Conservation (phyloP, 2,329 filamentous ascomycete species). For the Sporothrix protearum region DNA sequence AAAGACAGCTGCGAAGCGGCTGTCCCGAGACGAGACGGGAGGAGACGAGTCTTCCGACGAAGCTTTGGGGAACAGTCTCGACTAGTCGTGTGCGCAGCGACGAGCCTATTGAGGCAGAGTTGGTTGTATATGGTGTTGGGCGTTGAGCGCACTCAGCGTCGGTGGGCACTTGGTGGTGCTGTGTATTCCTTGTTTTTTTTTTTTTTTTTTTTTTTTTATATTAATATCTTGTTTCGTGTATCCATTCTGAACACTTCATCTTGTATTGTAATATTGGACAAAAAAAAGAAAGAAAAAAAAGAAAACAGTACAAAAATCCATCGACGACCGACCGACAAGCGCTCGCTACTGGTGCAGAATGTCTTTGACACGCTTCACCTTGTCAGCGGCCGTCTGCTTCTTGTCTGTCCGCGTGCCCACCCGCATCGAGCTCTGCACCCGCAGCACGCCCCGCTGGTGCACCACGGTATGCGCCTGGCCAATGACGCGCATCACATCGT, state of each 20-base stretch:
- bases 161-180: too few species aligned
- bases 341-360: conserved; percentile 38
- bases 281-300: not conserved
- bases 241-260: not conserved
- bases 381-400: conserved; percentile 74
- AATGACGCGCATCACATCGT: conserved; percentile 77
- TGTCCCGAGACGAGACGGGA: not conserved
- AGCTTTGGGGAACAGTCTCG: not conserved
- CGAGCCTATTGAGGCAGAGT: not conserved
- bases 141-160: not conserved
- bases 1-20: not conserved
- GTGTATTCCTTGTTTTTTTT: conserved; percentile 4
- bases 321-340: too few species aligned
- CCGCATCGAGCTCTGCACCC: conserved; percentile 86
- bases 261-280: conserved; percentile 15
- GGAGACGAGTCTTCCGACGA: not conserved
- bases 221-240: not conserved
- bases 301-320: not conserved
- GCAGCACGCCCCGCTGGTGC: conserved; percentile 69
- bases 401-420: conserved; percentile 84
- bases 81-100: not conserved
- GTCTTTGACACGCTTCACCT: conserved; percentile 62
- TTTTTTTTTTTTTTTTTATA: not conserved
- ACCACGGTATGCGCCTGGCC: conserved; percentile 81
- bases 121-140: not conserved